Evolutionary conservation across 176 grass and related monocot genomes (phyloP), one percentile per base, ranked within the genome.

Genomic region (Phoenix roebelenii): DNA sequence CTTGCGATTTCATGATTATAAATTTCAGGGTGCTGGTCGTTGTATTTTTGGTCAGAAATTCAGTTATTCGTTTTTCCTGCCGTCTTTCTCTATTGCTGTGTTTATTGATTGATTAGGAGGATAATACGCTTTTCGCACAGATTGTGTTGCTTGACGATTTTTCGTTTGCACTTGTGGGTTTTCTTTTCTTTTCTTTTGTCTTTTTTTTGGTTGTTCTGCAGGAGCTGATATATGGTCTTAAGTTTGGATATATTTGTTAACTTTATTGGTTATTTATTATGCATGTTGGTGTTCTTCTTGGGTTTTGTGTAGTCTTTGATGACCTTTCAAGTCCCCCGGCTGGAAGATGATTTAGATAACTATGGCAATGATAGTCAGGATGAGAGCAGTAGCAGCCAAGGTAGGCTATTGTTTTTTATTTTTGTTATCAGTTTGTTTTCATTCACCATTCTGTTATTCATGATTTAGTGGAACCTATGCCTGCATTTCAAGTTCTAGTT

Each of bases 291-390:
- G 51, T 55, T 55, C 12, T 44, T 73, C 35, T 44, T 44, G 35
- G n/a, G 51, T 23, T 59, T 73, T 63, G 15, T 73, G 59, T 55
- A 98, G 94, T 81, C 94, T 64, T 81, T 98, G 76, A 68, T 93
- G 72, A 93, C 71, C 75, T 98, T 93, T 78, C 89, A 69, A 67
- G 94, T 93, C 51, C 94, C 94, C 68, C 54, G 66, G 68, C 82
- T 73, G 0, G 82, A 85, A 65, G 88, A 93, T 49, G 70, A 23
- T 79, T 61, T 82, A 54, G 73, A 90, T 54, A 66, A 65, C 54
- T 84, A 83, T 60, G 85, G 70, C 54, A 80, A 77, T 79, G 76
- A 73, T 66, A 98, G 85, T 68, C 82, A 84, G 18, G 86, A 93
- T 56, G 78, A 81, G 61, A 98, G 88, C 60, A 68, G 50, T 57